Evolutionary conservation across 768 basidiomycete genomes (phyloP).

Genomic region (Rhodotorula graminis): DNA sequence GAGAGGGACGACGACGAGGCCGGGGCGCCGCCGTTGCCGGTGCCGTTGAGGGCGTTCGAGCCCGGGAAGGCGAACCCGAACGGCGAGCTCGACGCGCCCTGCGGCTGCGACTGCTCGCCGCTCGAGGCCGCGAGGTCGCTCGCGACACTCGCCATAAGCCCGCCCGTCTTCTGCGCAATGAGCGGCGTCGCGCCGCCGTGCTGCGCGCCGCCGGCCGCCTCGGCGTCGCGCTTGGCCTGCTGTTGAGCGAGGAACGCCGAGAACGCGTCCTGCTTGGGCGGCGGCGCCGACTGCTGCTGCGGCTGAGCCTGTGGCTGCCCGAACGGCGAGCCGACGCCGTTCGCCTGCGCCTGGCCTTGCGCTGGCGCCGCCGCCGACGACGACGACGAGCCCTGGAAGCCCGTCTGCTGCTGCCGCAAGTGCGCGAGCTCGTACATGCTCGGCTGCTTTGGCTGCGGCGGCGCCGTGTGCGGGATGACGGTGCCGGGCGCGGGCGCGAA

Average conservation of each 20-base stretch:
- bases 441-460: constrained; percentile 69
- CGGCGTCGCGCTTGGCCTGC: constrained; percentile 6
- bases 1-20: background rate
- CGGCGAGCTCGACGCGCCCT: background rate
- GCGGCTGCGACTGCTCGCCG: background rate
- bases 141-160: constrained; percentile 35
- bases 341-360: constrained; percentile 3
- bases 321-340: background rate
- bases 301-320: background rate
- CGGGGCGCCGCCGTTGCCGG: background rate
- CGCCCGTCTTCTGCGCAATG: constrained; percentile 41
- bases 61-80: background rate
- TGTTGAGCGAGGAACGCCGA: constrained; percentile 33
- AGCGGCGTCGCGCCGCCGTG: constrained; percentile 40
- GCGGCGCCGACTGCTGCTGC: constrained; percentile 6
- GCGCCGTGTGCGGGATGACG: constrained; percentile 49
- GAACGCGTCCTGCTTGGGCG: constrained; percentile 28
- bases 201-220: constrained; percentile 18
- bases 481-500: constrained; percentile 67
- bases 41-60: background rate
- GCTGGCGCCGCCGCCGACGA: no score
- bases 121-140: constrained; percentile 32
- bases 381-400: no score
- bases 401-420: constrained; percentile 21
- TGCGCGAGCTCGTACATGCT: constrained; percentile 75